Evolutionary conservation across 148 eudicot species (phyloP).

Genomic region (Hydrangea macrophylla): DNA sequence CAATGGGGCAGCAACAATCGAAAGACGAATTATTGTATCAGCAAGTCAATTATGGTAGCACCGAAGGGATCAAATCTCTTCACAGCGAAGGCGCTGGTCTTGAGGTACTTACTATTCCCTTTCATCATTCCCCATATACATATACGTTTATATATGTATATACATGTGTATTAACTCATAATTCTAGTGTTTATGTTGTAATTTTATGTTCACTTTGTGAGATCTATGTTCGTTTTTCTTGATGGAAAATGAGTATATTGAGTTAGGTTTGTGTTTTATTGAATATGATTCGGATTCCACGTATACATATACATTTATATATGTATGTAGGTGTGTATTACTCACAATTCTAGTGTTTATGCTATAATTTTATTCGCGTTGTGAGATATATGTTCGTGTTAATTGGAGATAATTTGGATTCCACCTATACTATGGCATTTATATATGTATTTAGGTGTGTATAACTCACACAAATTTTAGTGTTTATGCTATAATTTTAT

Average conservation of each 20-base stretch:
- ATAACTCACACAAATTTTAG: too few species aligned
- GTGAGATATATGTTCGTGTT: too few species aligned
- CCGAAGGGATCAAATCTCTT: slow-evolving; percentile 75
- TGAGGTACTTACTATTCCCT: slow-evolving; percentile 45
- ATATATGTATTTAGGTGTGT: not conserved
- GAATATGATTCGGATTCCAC: too few species aligned
- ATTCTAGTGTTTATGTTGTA: not conserved
- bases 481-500: too few species aligned
- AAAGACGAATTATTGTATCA: slow-evolving; percentile 81
- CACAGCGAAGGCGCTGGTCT: slow-evolving; percentile 75
- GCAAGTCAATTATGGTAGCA: slow-evolving; percentile 65
- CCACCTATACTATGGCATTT: too few species aligned
- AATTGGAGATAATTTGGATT: too few species aligned
- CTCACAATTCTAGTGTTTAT: too few species aligned
- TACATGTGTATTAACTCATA: not conserved
- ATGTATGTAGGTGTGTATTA: too few species aligned
- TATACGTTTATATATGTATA: not conserved
- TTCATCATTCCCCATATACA: not conserved
- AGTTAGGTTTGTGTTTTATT: too few species aligned
- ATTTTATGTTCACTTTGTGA: not conserved
- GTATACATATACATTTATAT: too few species aligned
- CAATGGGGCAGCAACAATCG: slow-evolving; percentile 85
- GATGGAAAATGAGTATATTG: not conserved
- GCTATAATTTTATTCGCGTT: too few species aligned
- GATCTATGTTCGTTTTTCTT: not conserved